Evolutionary conservation across 495 filamentous ascomycete species (phyloP).

Genomic region (Terfezia claveryi): DNA sequence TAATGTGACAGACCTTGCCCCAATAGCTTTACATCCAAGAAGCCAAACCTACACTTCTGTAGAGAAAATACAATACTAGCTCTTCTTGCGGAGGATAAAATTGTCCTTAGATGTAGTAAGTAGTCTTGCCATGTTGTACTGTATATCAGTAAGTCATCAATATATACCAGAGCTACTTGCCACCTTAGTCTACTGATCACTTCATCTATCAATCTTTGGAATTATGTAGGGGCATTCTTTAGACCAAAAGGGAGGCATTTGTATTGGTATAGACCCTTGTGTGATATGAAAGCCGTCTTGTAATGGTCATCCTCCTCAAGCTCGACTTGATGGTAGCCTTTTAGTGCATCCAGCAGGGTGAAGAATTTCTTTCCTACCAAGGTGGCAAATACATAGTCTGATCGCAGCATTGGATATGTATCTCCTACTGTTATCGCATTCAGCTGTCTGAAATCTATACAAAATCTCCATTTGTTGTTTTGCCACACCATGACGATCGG

Average conservation of each 20-base stretch:
- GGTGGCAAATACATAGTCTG: background rate
- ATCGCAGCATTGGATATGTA: background rate
- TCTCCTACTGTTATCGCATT: slow-evolving; percentile 1
- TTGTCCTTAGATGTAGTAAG: background rate
- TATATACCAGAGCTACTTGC: slow-evolving; percentile 1
- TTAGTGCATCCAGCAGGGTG: background rate
- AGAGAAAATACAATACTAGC: background rate
- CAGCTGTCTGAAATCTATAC: background rate
- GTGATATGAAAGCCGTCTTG: background rate
- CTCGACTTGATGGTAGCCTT: background rate
- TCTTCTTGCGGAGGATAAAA: background rate
- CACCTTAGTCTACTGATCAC: background rate
- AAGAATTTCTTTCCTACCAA: background rate
- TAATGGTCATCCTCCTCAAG: background rate
- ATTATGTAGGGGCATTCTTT: background rate
- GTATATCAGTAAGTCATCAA: background rate
- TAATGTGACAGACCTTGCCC: background rate
- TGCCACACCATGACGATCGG: background rate
- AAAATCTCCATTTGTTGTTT: slow-evolving; percentile 1
- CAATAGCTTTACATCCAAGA: background rate
- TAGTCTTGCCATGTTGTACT: background rate
- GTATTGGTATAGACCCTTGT: no score
- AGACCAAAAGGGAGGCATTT: no score
- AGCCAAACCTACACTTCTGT: background rate
- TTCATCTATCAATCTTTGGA: slow-evolving; percentile 2